Base-by-base conservation (phyloP, 108 stramenopile species). In the Pseudonitzschia pungens region DNA sequence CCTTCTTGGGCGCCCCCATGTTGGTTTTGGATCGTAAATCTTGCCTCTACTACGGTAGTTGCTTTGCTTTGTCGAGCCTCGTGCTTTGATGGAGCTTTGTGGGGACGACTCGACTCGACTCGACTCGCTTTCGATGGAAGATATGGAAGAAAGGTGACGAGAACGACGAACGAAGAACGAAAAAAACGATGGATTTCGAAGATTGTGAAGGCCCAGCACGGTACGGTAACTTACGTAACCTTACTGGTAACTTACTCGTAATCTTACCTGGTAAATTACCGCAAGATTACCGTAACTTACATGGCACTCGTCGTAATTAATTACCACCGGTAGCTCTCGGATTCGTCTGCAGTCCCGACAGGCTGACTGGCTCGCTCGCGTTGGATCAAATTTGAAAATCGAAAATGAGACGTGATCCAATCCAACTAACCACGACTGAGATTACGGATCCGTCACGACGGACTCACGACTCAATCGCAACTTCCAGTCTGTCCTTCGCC, bases 351-450 rank as follows among this genome's bases (percentile, higher is more conserved):
- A 53, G 26, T 20, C 26, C 16, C 2, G 24, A 22, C 54, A 55
- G 54, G 26, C 54, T 20, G 54, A 22, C 54, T 26, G 54, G 26
- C 54, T 20, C 22, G 54, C 54, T 55, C 54, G 54, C 54, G 54
- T 55, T 26, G 26, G 54, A 55, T 55, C 24, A 55, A 20, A 55
- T 55, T 55, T 26, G 10, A 55, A 55, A 55, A 26, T 55, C 5
- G 1, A 48, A 36, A 36, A 6, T 36, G 4, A 5, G 36, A 36
- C 2, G 2, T 36, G 36, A 5, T 36, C 36, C 4, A 2, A 36
- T 36, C 36, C 16, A 10, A n/a, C 50, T 10, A 3, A n/a, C 50
- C 50, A 51, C 50, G 50, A 51, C 3, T 51, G 20, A 51, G 36
- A 51, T 51, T 51, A 51, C 10, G 7, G n/a, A 2, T 7, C 50